phyloP scores from a whole-genome alignment of 2,329 filamentous ascomycete genomes.

The Chaetomiaceae sp. region DNA sequence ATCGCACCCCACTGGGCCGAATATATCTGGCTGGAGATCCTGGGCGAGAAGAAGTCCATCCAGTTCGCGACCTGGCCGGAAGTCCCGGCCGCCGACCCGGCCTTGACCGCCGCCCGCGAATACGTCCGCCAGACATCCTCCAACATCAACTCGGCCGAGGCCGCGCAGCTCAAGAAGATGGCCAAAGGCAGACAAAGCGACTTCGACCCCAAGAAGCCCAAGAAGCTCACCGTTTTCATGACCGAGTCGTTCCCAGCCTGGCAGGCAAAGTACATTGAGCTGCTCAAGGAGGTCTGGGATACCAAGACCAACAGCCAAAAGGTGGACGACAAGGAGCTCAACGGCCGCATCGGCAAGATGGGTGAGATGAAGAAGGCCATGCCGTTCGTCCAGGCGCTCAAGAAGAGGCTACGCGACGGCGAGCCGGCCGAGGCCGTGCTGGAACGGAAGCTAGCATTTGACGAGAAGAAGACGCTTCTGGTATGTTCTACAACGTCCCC shows the following conservation, averaged over 20 bases:
- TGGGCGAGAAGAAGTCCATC: conserved; percentile 70
- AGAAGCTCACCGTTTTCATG: conserved; percentile 83
- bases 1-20: conserved; percentile 93
- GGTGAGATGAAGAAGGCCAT: conserved; percentile 95
- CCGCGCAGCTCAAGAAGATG: conserved; percentile 78
- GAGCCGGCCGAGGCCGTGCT: conserved; percentile 66
- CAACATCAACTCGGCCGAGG: conserved; percentile 83
- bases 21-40: conserved; percentile 87
- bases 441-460: conserved; percentile 78
- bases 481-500: conserved; percentile 16
- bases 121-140: conserved; percentile 64
- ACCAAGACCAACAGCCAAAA: conserved; percentile 53
- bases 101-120: conserved; percentile 71
- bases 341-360: conserved; percentile 73
- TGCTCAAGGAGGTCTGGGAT: conserved; percentile 69
- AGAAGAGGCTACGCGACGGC: conserved; percentile 73
- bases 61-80: conserved; percentile 75
- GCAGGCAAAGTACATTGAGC: conserved; percentile 86
- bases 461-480: conserved; percentile 69
- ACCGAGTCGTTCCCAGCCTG: conserved; percentile 78
- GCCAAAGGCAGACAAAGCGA: conserved; percentile 82
- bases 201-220: conserved; percentile 88
- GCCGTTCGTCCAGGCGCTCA: conserved; percentile 87
- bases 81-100: conserved; percentile 60
- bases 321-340: conserved; percentile 73